These are phyloP conservation scores for Cotoneaster glaucophyllus DNA, from an alignment of 306 rosid genomes.

Conservation along the genomic window DNA sequence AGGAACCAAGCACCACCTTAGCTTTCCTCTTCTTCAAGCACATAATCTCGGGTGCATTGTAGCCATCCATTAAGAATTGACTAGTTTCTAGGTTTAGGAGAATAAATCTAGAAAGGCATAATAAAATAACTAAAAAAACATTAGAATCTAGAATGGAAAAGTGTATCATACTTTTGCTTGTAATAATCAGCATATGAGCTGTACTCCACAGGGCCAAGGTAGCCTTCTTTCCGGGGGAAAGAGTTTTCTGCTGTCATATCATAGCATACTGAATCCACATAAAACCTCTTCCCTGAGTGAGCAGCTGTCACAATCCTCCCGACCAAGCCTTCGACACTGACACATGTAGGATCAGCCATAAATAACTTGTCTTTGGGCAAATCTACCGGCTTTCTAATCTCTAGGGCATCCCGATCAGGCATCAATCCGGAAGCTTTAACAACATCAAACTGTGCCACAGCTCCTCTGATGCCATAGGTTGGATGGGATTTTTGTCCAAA, in stretches of 20 bases:
- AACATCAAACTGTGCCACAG: slow-evolving; percentile 94
- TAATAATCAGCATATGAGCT: slow-evolving; percentile 97
- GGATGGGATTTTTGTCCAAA: slow-evolving; percentile 95
- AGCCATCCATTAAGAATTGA: slow-evolving; percentile 33
- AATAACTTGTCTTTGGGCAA: slow-evolving; percentile 53
- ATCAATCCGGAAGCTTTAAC: slow-evolving; percentile 94
- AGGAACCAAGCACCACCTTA: slow-evolving; percentile 5
- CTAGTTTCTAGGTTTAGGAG: slow-evolving; percentile 5
- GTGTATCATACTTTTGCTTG: slow-evolving; percentile 76
- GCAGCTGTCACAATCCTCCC: slow-evolving; percentile 97
- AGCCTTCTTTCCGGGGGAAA: slow-evolving; percentile 96
- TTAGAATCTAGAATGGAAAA: slow-evolving; percentile 23
- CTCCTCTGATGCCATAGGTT: slow-evolving; percentile 98
- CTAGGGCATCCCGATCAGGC: slow-evolving; percentile 51
- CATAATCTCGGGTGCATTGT: slow-evolving; percentile 42
- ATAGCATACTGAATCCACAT: slow-evolving; percentile 82
- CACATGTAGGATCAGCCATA: slow-evolving; percentile 74
- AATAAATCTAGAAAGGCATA: slow-evolving; percentile 7
- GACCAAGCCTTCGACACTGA: slow-evolving; percentile 60
- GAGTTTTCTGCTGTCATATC: slow-evolving; percentile 94
- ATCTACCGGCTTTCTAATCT: slow-evolving; percentile 33
- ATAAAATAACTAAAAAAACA: slow-evolving; percentile 4
- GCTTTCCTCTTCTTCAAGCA: slow-evolving; percentile 60
- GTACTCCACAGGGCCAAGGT: slow-evolving; percentile 98
- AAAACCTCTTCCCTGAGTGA: slow-evolving; percentile 97